Base-by-base conservation (phyloP, 805 yeast species). In the Starmera caribaea region DNA sequence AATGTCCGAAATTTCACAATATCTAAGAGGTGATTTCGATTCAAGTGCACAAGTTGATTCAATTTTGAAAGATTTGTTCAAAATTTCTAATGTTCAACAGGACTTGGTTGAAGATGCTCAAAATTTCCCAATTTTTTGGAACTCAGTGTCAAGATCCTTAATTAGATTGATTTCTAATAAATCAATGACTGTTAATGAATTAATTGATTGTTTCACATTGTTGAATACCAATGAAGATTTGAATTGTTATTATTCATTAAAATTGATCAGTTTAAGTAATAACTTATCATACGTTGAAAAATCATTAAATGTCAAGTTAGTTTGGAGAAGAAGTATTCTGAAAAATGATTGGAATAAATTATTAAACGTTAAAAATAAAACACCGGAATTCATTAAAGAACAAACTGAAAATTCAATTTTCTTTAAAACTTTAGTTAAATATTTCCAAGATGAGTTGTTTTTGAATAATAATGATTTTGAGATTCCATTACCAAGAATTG, bases 281-380 rank as follows among this genome's bases (percentile, higher is more conserved):
- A 21, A 21, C 8, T 49, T 49, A 9, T 41, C 51, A 8, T 42
- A 50, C 13, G 39, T 47, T 12, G 60, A 61, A 38, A 69, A 65
- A 42, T 45, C 42, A 3, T 54, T 60, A 17, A 59, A 58, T 35
- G 65, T 60, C 34, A 57, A 59, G 8, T 46, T 66, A 8, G 58
- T 79, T 0, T 82, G 89, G 87, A 66, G 73, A 46, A 63, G 88
- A 45, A 63, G 81, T 35, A 57, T 83, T 16, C 58, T 63, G 36
- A 57, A 48, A 44, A 82, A 80, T 45, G 66, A 74, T 45, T 76
- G 84, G 81, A 44, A 53, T 7, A 51, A 56, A 15, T 55, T 74
- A 12, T 53, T 58, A 6, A 43, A 55, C 29, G 51, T 62, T 6
- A 59, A 65, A 40, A 58, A 55, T 37, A 60, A 66, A 38, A 56